Evolutionary conservation across 768 basidiomycete genomes (phyloP).

Genomic region (Termitomyces sp.): DNA sequence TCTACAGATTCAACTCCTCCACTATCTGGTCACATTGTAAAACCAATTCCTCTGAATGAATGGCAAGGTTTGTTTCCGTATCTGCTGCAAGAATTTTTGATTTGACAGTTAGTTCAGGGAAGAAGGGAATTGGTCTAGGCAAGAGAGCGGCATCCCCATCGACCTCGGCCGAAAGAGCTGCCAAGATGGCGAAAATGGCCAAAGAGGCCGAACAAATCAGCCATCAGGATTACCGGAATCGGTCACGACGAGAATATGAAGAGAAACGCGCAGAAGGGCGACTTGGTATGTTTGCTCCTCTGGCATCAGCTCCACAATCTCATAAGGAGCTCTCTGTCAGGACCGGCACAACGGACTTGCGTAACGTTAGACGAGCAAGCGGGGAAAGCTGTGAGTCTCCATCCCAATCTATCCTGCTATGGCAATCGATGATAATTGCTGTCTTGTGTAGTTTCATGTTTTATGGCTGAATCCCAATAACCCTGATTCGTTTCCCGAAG

Average conservation of each 20-base stretch:
- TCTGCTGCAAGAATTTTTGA: constrained; percentile 2
- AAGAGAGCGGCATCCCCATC: constrained; percentile 68
- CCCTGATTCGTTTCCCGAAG: constrained; percentile 59
- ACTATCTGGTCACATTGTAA: constrained; percentile 37
- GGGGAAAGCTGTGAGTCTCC: constrained; percentile 42
- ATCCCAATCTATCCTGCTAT: constrained; percentile 1
- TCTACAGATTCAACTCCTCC: background rate
- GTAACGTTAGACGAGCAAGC: constrained; percentile 67
- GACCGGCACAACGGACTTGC: constrained; percentile 71
- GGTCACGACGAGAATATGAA: constrained; percentile 68
- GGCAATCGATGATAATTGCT: background rate
- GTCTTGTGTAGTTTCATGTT: constrained; percentile 64
- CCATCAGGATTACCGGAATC: constrained; percentile 62
- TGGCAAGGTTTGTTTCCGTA: constrained; percentile 62
- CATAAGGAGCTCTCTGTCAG: constrained; percentile 17
- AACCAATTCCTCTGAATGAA: constrained; percentile 73
- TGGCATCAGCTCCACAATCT: background rate
- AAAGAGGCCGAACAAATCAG: constrained; percentile 59
- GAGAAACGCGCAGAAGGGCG: constrained; percentile 69
- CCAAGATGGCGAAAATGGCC: constrained; percentile 76
- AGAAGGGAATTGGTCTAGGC: constrained; percentile 67
- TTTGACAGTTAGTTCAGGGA: constrained; percentile 42
- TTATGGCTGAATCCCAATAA: constrained; percentile 72
- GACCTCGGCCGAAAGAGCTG: constrained; percentile 52
- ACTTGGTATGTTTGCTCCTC: constrained; percentile 33